Evolutionary conservation across 202 grass and related monocot genomes (phyloP), one percentile per base, ranked within the genome.

Genomic region (Schoenoplectus tabernaemontani): DNA sequence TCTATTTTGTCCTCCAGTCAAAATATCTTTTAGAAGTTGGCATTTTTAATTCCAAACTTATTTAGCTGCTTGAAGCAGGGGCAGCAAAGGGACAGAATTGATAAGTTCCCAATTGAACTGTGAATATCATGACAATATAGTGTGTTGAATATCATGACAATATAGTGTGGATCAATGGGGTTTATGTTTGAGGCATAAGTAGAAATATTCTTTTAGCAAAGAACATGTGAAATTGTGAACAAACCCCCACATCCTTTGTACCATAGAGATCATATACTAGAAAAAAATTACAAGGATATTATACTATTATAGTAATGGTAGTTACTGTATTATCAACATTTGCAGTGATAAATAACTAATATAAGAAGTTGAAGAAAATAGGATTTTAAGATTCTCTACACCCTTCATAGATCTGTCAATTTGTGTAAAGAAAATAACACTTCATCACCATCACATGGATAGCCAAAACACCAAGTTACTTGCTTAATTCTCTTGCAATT

Each of bases 201-300:
- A 47, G 41, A 47, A 41, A 41, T 68, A 10, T 68, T 24, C 9
- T 47, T 46, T 28, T 64, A 37, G 4, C 11, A 6, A 70, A 71
- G 11, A 5, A 50, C 43, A 50, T n/a, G n/a, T n/a, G n/a, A n/a
- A n/a, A n/a, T n/a, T 24, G 23, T 6, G 1, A 32, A 50, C 12
- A 72, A 32, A 71, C 16, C 23, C 50, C n/a, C n/a, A n/a, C 61
- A 54, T 59, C 26, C 5, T 17, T 28, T 48, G 11, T 71, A 58
- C 54, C 44, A 7, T 57, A 46, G 17, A 66, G 1, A 42, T 26
- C 12, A 69, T 73, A 78, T 66, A 9, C 8, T 67, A 26, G 19
- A 64, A 64, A 42, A 22, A 19, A 81, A n/a, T n/a, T n/a, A n/a
- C n/a, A n/a, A n/a, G n/a, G n/a, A 74, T 20, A 81, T 32, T 46